Evolutionary conservation across 352 stramenopile species (phyloP).

Genomic region (Pythium sukuiense): DNA sequence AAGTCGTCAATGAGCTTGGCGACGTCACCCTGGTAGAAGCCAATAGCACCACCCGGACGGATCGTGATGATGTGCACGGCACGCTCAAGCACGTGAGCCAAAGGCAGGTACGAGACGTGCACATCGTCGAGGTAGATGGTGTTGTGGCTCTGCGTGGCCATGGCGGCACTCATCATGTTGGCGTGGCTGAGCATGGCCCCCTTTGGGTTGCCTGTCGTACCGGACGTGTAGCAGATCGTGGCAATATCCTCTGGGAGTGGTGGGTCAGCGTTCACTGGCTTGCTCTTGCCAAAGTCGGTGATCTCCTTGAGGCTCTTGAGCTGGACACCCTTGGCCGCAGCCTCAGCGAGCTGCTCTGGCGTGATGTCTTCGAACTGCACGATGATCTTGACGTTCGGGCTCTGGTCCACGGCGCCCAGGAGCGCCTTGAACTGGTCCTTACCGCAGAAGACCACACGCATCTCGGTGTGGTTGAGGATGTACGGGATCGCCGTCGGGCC

Average conservation of each 20-base stretch:
- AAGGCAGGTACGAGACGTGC: slow-evolving; percentile 94
- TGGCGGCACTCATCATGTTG: slow-evolving; percentile 34
- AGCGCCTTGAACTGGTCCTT: slow-evolving; percentile 42
- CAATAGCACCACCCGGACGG: slow-evolving; percentile 75
- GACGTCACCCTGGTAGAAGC: slow-evolving; percentile 81
- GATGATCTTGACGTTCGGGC: slow-evolving; percentile 36
- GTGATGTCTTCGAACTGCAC: slow-evolving; percentile 41
- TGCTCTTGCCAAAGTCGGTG: slow-evolving; percentile 25
- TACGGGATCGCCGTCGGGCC: slow-evolving; percentile 46
- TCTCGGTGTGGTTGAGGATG: slow-evolving; percentile 58
- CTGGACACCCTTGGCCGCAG: slow-evolving; percentile 26
- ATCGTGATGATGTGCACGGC: slow-evolving; percentile 83
- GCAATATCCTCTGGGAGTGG: slow-evolving; percentile 69
- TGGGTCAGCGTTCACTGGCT: slow-evolving; percentile 35
- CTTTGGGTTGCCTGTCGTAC: slow-evolving; percentile 95
- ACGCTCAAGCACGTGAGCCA: slow-evolving; percentile 96
- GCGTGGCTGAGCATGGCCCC: slow-evolving; percentile 91
- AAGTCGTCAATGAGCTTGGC: slow-evolving; percentile 92
- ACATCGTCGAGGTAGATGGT: slow-evolving; percentile 51
- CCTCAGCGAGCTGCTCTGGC: slow-evolving; percentile 29
- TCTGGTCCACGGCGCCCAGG: slow-evolving; percentile 33
- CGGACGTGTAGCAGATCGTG: slow-evolving; percentile 93
- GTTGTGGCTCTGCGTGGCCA: slow-evolving; percentile 3
- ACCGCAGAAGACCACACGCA: slow-evolving; percentile 46
- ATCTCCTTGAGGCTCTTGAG: slow-evolving; percentile 37